Base-by-base conservation (phyloP, 169 alveolate genomes). In the Plasmodium vivax region DNA sequence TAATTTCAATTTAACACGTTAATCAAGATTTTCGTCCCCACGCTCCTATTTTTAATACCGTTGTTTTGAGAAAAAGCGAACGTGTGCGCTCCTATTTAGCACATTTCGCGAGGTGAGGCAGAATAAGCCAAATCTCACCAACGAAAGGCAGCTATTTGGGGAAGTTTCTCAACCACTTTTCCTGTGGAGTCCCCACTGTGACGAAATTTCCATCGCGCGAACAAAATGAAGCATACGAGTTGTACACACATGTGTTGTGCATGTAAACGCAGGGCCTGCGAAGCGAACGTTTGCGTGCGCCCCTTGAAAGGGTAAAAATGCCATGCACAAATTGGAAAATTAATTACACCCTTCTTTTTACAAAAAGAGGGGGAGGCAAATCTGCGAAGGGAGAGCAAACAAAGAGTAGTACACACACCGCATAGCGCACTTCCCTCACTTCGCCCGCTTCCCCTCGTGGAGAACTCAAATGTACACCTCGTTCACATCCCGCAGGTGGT, bases 381-480 rank as follows among this genome's bases (percentile, higher is more conserved):
- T 43, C 6, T 47, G 12, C 19, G 6, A 12, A 47, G 6, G 58
- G 58, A 47, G n/a, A 47, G 58, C 58, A 47, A 47, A 51, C 62
- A 51, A 14, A 51, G 23, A 51, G 14, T 14, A 51, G 62, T 12
- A 51, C 62, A 23, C 62, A 14, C 16, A 12, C 23, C 12, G 19
- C 4, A 51, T 23, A 51, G 1, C 62, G 62, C 62, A 14, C 19
- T 12, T 47, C 19, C 5, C 58, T 47, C 62, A n/a, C n/a, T n/a
- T n/a, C n/a, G n/a, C n/a, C n/a, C n/a, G n/a, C n/a, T n/a, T 43
- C 54, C n/a, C 56, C 56, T 62, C 75, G 2, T 23, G 43, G 14
- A 2, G 12, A 54, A 71, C 54, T 72, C 77, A 92, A 10, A 92
- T 92, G 51, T 92, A 92, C 58, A 92, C 30, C 23, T 92, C 75